phyloP scores from a whole-genome alignment of 1,284 basidiomycete genomes.

The Austroboletus novae-zelandiae region DNA sequence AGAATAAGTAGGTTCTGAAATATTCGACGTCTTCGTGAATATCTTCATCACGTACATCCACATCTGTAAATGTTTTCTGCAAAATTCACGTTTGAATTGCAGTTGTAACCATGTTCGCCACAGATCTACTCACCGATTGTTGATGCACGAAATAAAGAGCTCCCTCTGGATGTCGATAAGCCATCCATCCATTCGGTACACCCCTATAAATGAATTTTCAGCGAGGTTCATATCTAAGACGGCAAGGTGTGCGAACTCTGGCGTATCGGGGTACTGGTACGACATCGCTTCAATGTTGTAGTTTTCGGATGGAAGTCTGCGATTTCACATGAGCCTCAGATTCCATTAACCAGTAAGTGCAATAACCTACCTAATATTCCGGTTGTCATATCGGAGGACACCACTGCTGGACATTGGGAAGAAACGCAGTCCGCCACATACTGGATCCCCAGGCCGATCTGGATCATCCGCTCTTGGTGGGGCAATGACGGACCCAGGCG shows the following conservation, averaged over 20 bases:
- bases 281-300: slow-evolving; percentile 17
- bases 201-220: slow-evolving; percentile 9
- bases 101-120: not conserved
- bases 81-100: not conserved
- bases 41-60: slow-evolving; percentile 16
- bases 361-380: slow-evolving; percentile 12
- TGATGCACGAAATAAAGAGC: slow-evolving; percentile 29
- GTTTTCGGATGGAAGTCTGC: slow-evolving; percentile 4
- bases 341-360: not conserved
- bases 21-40: slow-evolving; percentile 24
- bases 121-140: slow-evolving; percentile 21
- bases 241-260: slow-evolving; percentile 16
- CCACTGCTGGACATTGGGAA: slow-evolving; percentile 14
- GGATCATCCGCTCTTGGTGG: slow-evolving; percentile 10
- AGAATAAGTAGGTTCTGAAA: slow-evolving; percentile 16
- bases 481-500: not conserved
- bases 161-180: slow-evolving; percentile 29
- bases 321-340: slow-evolving; percentile 2
- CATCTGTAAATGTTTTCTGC: slow-evolving; percentile 34
- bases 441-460: slow-evolving; percentile 8
- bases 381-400: slow-evolving; percentile 15
- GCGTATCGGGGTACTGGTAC: slow-evolving; percentile 15
- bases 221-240: not conserved
- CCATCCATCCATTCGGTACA: slow-evolving; percentile 23
- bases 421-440: slow-evolving; percentile 1